Base-by-base conservation (phyloP, 371 early-diverging fungal genomes). In the Mortierella sp. region DNA sequence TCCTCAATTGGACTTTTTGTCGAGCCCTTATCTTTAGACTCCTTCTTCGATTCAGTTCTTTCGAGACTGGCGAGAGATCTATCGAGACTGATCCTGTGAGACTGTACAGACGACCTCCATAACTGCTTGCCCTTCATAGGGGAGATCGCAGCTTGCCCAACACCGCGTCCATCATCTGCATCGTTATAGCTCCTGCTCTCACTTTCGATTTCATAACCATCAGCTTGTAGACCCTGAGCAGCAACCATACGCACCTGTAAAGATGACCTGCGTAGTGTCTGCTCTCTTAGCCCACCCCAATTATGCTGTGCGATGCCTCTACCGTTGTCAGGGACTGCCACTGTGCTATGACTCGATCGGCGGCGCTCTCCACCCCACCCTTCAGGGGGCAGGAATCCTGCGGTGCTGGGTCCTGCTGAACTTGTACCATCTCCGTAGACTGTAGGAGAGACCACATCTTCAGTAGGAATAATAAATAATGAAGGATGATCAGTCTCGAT, bases 311-410 rank as follows among this genome's bases (percentile, higher is more conserved):
- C 66, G 6, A 61, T 36, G 4, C 77, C 77, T 36, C 48, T 60
- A 1, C 78, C 78, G 8, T 77, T 69, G 28, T 77, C 78, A 4
- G 78, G 73, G 3, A 74, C 76, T 2, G 72, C 76, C 5, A 81
- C 72, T 4, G 76, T 76, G 28, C 63, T 65, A 24, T 63, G 58
- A 66, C 82, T 81, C 7, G 82, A 76, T 28, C 82, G 76, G n/a
- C 82, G 72, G 21, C 76, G 72, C 45, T 72, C 76, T 15, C 70
- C 72, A 38, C 64, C 67, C 82, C 74, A 74, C 13, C 71, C 74
- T 15, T 45, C 47, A 3, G 80, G 80, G 0, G 79, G 70, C 16
- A 79, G 55, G n/a, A 74, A 79, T 16, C 74, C 74, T 6, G 64
- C 74, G 1, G 74, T 74, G 22, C 71, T 79, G 0, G 71, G 71